Evolutionary conservation across 306 rosid species (phyloP), one percentile per base, ranked within the genome.

Genomic region (Hippophae rhamnoides): DNA sequence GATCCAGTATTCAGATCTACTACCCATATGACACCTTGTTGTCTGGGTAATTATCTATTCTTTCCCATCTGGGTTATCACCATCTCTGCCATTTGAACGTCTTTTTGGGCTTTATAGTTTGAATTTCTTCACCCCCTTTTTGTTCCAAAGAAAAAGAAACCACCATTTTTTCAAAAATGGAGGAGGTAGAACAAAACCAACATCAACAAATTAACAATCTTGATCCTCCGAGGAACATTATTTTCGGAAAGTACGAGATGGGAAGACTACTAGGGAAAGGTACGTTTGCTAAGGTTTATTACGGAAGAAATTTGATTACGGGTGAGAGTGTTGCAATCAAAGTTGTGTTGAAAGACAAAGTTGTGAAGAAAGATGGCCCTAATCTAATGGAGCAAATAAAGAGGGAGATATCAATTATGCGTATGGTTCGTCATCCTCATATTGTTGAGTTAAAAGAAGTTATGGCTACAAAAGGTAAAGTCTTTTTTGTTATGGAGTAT

Each of bases 201-300:
- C 38, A 31, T 2, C 38, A 31, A 10, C 62, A 46, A 23, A 47
- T 48, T 47, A 26, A 13, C 9, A 7, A 45, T 5, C 12, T 26
- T 6, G 12, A 8, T 44, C 18, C 54, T 3, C 11, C 47, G 3
- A 65, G 81, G 38, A 75, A 54, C 64, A 65, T 77, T 47, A 63
- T 86, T 7, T 84, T 86, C 52, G n/a, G 73, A 64, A 86, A 86
- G 58, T 86, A 83, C 57, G 95, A 83, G 69, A 79, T 81, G 86
- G 90, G 95, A 3, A 74, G 84, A 13, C 56, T 76, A 0, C 43
- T 86, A 12, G 95, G 95, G 5, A 81, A 83, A 47, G 95, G 95
- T 0, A 86, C 77, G 47, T 86, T 86, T 43, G 95, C 95, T 0
- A 83, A 86, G 54, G 95, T 86, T 13, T 74, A 76, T 58, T 67